These are phyloP conservation scores for Auriscalpium orientale DNA, from an alignment of 768 basidiomycete species.

Conservation along the genomic window DNA sequence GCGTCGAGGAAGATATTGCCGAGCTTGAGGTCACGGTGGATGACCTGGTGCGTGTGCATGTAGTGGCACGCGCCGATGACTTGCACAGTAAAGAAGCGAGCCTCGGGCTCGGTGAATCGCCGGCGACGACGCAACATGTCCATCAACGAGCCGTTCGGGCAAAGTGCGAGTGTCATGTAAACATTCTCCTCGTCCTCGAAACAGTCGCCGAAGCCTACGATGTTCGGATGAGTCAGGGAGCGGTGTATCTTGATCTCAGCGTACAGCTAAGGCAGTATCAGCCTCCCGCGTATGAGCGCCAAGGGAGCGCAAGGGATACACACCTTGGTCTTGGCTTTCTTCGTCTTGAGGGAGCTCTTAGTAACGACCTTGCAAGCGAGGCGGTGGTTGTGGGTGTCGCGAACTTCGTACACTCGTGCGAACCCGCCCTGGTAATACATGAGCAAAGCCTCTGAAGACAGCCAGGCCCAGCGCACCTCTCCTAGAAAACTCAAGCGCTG, in stretches of 20 bases:
- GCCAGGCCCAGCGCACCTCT: slow-evolving; percentile 50
- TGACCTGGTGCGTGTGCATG: slow-evolving; percentile 95
- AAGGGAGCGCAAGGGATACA: slow-evolving; percentile 6
- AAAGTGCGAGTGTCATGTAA: slow-evolving; percentile 95
- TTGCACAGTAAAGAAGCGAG: slow-evolving; percentile 89
- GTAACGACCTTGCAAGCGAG: slow-evolving; percentile 92
- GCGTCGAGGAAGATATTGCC: slow-evolving; percentile 90
- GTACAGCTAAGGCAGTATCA: slow-evolving; percentile 56
- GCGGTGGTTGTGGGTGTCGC: slow-evolving; percentile 53
- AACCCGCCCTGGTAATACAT: slow-evolving; percentile 68
- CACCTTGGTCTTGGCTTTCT: slow-evolving; percentile 96
- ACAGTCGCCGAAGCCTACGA: slow-evolving; percentile 86
- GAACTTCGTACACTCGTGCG: slow-evolving; percentile 93
- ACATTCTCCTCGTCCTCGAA: slow-evolving; percentile 95
- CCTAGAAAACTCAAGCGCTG: slow-evolving; percentile 78
- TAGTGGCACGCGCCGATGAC: slow-evolving; percentile 94
- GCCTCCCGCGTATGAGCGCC: not conserved
- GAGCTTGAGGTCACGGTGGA: slow-evolving; percentile 94
- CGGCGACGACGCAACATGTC: slow-evolving; percentile 83
- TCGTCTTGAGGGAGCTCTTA: slow-evolving; percentile 86
- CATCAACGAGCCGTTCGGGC: slow-evolving; percentile 84
- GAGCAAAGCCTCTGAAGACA: not conserved
- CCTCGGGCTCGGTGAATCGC: slow-evolving; percentile 86
- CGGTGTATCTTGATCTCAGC: slow-evolving; percentile 98
- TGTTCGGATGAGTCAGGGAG: slow-evolving; percentile 84